Evolutionary conservation across 116 monocot genomes (phyloP), one percentile per base, ranked within the genome.

Genomic region (Iris pallida): DNA sequence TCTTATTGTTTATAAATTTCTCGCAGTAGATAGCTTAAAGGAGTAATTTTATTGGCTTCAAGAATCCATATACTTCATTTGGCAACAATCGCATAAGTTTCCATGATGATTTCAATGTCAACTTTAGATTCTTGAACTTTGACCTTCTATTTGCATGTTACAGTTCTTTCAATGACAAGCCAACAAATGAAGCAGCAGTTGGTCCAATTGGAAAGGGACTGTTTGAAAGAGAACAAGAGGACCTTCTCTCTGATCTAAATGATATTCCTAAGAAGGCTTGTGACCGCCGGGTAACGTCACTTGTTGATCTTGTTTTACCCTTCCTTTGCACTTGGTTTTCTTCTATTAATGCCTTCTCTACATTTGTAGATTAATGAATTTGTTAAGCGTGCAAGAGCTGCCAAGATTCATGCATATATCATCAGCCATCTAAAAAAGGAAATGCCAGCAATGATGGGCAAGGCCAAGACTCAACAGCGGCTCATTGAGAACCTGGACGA

Each of bases 401-500:
- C 94, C 18, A 94, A 90, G 70, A 90, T 94, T 48, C 94, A 94
- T 77, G 90, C 90, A n/a, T 85, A 89, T 72, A 94, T 94, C 71
- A 83, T 94, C 55, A 83, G 94, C 65, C 94, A 94, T 69, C 78
- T 94, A 42, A 94, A 70, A 66, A 90, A 87, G 55, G 90, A 94
- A 71, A 94, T 94, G 94, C 94, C 94, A 57, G 80, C 86, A 53
- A 89, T 94, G 87, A 90, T 94, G 60, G 94, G 94, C 45, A 94
- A 94, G 74, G 87, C 94, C 41, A 94, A 90, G 74, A 71, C 85
- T 71, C 89, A 94, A 64, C 84, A 87, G 47, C 63, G 82, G 52
- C 90, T 94, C 46, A 83, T 87, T 58, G 87, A 90, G 44, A 82
- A 87, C 68, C 63, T 94, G 41, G 87, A 78, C 48, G 83, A 80